Base-by-base conservation (phyloP, 176 grass and related monocot genomes). In the Cocos nucifera region DNA sequence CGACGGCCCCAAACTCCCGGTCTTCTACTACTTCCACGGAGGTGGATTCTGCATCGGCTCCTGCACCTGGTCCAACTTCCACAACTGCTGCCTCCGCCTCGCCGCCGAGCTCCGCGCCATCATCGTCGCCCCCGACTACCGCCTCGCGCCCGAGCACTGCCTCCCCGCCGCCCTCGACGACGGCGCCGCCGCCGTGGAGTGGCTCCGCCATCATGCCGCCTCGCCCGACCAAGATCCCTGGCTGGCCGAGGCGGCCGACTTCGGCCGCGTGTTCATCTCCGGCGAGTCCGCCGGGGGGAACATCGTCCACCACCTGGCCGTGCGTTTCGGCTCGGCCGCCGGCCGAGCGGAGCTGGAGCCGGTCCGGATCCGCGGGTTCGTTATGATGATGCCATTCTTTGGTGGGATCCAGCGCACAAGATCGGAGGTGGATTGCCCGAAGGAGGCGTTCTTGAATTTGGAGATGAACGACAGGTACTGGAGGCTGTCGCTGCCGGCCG, bases 311-410 rank as follows among this genome's bases (percentile, higher is more conserved):
- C 82, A 95, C 69, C 71, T 95, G 59, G 82, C 82, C 26, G 66
- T 95, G 54, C 76, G 82, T 25, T 84, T 84, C 62, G 83, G 83
- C 6, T 77, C 82, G 3, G 17, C 76, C 3, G 56, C 69, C 0
- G 76, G 73, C 3, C 65, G 70, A 29, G 79, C 74, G 10, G 86
- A 81, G 74, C 79, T 89, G 17, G 60, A 27, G 3, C 70, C 74
- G n/a, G 71, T 61, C n/a, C 35, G 22, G 4, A 63, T 87, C 32
- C 62, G 9, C 8, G 90, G 90, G 0, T 84, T 82, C 66, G 77
- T 95, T 30, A 80, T 86, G 44, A 67, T 90, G 5, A 82, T 90
- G 90, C 90, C 90, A 0, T 86, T 86, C 83, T 87, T 90, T 57
- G 86, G 83, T 59, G 90, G 86, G 4, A 29, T 51, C n/a, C 12